Conservation (phyloP, 31 red algal species). For the Endocladia muricata region DNA sequence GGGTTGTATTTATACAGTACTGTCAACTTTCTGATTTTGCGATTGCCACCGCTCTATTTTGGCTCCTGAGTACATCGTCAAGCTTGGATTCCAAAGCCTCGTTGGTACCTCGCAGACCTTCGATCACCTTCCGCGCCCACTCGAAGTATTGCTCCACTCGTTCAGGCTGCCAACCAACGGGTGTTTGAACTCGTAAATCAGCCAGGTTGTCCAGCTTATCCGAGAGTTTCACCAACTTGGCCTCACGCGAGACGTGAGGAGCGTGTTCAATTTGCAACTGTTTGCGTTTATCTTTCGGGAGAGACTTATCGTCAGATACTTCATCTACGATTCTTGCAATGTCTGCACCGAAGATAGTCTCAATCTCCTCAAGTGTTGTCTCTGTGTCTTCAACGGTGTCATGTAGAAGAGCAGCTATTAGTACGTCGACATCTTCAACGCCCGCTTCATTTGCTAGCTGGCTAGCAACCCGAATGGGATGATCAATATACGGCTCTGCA, state of each 20-base stretch:
- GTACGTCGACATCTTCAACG: constrained; percentile 59
- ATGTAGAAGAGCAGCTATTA: constrained; percentile 81
- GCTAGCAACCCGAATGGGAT: constrained; percentile 77
- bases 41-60: constrained; percentile 2
- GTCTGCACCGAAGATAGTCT: constrained; percentile 53
- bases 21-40: no score
- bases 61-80: constrained; percentile 25
- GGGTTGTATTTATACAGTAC: no score
- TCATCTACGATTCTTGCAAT: constrained; percentile 65
- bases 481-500: constrained; percentile 70
- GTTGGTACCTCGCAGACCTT: constrained; percentile 48
- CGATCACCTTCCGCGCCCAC: constrained; percentile 53
- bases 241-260: constrained; percentile 13
- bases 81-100: constrained; percentile 21
- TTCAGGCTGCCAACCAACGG: constrained; percentile 48
- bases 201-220: constrained; percentile 77
- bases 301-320: constrained; percentile 60
- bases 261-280: constrained; percentile 49
- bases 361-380: constrained; percentile 65
- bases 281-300: constrained; percentile 48
- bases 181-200: constrained; percentile 29
- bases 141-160: constrained; percentile 66
- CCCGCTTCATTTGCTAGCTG: constrained; percentile 52
- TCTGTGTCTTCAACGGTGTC: constrained; percentile 94
- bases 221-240: constrained; percentile 60